A percentile compares a stretch with the other conserved stretches of the same genome.
Conservation (phyloP, 108 stramenopile genomes). For the Skeletonema grethae region DNA sequence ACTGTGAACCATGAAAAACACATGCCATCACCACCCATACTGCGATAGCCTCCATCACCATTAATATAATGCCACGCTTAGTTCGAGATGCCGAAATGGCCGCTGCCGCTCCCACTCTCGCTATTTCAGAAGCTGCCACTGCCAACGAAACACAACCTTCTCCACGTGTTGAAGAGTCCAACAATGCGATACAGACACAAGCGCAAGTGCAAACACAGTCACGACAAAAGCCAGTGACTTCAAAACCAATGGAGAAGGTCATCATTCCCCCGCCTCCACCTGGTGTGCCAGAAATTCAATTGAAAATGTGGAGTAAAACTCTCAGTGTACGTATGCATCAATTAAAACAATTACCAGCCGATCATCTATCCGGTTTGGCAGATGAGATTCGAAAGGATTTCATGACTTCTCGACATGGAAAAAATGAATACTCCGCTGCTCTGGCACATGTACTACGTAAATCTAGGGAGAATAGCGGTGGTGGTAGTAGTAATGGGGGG, state of each 20-base stretch:
- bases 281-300: conserved; percentile 4
- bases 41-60: background rate
- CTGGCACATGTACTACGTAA: background rate
- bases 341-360: background rate
- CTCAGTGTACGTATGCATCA: background rate
- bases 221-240: too few species aligned
- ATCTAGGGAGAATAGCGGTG: background rate
- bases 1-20: too few species aligned
- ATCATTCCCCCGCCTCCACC: background rate
- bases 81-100: background rate
- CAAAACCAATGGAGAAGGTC: background rate
- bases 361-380: background rate
- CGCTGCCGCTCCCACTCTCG: background rate
- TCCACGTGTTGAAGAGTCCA: too few species aligned
- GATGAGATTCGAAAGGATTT: background rate
- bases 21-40: too few species aligned
- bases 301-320: background rate
- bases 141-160: background rate
- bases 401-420: background rate
- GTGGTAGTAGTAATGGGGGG: background rate
- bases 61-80: background rate
- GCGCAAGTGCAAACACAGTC: too few species aligned
- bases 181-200: too few species aligned
- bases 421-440: background rate
- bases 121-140: background rate